Evolutionary conservation across 139 green algal species (phyloP).

Genomic region (Chlorella sp.): DNA sequence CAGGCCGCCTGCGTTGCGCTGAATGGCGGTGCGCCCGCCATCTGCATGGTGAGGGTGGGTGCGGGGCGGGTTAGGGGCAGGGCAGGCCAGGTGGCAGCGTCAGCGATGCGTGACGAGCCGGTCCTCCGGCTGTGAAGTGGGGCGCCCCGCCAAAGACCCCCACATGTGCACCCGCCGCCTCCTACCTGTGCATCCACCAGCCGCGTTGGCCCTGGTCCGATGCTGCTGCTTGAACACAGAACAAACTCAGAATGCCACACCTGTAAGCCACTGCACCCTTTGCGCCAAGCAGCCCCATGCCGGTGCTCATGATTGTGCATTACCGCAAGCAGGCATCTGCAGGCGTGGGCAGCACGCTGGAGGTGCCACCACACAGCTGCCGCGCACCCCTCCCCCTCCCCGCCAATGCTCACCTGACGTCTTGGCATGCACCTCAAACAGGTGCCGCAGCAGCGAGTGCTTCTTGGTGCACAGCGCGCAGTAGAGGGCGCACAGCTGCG

Average conservation of each 20-base stretch:
- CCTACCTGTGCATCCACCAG: background rate
- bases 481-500: conserved; percentile 63
- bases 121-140: background rate
- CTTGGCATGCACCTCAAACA: conserved; percentile 56
- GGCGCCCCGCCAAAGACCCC: background rate
- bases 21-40: conserved; percentile 32
- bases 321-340: too few species aligned
- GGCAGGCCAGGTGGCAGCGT: background rate
- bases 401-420: conserved; percentile 34
- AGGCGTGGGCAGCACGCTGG: background rate
- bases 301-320: background rate
- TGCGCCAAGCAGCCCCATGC: background rate
- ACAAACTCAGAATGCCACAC: too few species aligned
- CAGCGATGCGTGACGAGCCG: too few species aligned
- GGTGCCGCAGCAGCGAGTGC: conserved; percentile 61
- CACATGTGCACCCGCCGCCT: background rate
- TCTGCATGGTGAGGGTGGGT: background rate
- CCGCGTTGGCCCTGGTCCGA: too few species aligned
- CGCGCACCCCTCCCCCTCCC: background rate
- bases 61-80: background rate
- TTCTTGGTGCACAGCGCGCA: conserved; percentile 73
- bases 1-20: conserved; percentile 48
- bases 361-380: background rate
- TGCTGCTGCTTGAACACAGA: too few species aligned
- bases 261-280: too few species aligned